Evolutionary conservation across 495 filamentous ascomycete genomes (phyloP).

Genomic region (Penicillium egyptiacum): DNA sequence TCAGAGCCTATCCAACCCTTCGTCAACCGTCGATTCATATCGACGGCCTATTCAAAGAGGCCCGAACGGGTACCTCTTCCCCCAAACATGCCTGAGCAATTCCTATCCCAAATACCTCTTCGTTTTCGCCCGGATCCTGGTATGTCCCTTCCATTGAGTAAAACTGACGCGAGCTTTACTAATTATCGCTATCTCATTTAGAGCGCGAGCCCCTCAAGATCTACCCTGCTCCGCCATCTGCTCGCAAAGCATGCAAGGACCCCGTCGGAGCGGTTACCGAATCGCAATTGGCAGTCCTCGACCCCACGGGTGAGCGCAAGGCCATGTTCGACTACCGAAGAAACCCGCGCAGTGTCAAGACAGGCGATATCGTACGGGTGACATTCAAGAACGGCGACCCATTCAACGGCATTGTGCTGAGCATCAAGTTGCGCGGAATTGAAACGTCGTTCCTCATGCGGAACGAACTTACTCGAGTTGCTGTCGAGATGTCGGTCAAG

Average conservation of each 20-base stretch:
- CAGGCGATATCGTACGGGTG: constrained; percentile 89
- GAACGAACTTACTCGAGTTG: constrained; percentile 75
- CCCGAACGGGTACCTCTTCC: constrained; percentile 43
- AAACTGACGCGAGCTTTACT: neutral
- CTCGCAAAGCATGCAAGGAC: constrained; percentile 50
- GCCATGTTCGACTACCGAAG: constrained; percentile 71
- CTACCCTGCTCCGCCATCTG: constrained; percentile 53
- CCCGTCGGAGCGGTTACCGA: constrained; percentile 62
- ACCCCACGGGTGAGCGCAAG: constrained; percentile 78
- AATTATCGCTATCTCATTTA: constrained; percentile 27
- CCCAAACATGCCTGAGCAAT: constrained; percentile 40
- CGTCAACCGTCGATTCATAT: constrained; percentile 39
- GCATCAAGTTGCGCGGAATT: constrained; percentile 77
- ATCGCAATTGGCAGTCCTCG: constrained; percentile 68
- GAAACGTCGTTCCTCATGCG: constrained; percentile 85
- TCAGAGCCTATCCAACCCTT: constrained; percentile 47
- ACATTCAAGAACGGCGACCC: constrained; percentile 81
- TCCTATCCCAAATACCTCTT: constrained; percentile 44
- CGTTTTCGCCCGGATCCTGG: constrained; percentile 39
- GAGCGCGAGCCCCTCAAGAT: constrained; percentile 50
- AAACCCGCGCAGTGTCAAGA: constrained; percentile 70
- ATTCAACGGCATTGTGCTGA: constrained; percentile 82
- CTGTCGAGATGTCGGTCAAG: constrained; percentile 99
- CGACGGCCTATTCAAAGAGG: constrained; percentile 41
- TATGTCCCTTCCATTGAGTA: constrained; percentile 19